Evolutionary conservation across 768 basidiomycete genomes (phyloP), one percentile per base, ranked within the genome.

Genomic region (Dentipellis fragilis): DNA sequence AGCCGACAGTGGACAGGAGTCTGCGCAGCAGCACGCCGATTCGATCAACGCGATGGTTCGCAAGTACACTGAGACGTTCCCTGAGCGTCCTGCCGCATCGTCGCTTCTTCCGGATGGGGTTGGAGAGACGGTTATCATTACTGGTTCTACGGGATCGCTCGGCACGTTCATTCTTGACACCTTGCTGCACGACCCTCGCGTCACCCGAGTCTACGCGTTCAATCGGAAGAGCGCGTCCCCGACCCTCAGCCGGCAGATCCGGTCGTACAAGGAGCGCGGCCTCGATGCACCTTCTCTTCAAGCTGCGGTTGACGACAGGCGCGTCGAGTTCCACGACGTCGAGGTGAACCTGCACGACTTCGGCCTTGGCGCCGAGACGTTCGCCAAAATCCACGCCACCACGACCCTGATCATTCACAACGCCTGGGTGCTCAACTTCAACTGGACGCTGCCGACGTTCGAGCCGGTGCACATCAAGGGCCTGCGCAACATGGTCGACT

Each of bases 331-430:
- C n/a, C 14, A 59, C 23, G 62, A 60, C 46, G 40, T 22, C 22
- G 62, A 64, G 39, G 51, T 49, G 29, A 49, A 49, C 48, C 22
- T 49, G 23, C 22, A 17, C 23, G 16, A 49, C 16, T 49, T 49
- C 48, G 48, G 48, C 19, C 48, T 49, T 21, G 12, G 12, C 1
- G 49, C n/a, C 11, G 29, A 49, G 22, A 22, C 23, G 19, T 49
- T 22, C 29, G 19, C 48, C 19, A 53, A 17, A 14, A 49, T 64
- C 10, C 54, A 40, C 16, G 38, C 29, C 37, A 51, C 59, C 7
- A 53, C 63, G 54, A 64, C 62, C 3, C 57, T 57, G 34, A 55
- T 65, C 48, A 54, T 65, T 10, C 64, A 65, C 42, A 65, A 62
- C 10, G 63, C 60, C 2, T 61, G 60, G 60, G 34, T 36, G 8